Evolutionary conservation across 345 rosid genomes (phyloP), one percentile per base, ranked within the genome.

Genomic region (Syzygium aromaticum): DNA sequence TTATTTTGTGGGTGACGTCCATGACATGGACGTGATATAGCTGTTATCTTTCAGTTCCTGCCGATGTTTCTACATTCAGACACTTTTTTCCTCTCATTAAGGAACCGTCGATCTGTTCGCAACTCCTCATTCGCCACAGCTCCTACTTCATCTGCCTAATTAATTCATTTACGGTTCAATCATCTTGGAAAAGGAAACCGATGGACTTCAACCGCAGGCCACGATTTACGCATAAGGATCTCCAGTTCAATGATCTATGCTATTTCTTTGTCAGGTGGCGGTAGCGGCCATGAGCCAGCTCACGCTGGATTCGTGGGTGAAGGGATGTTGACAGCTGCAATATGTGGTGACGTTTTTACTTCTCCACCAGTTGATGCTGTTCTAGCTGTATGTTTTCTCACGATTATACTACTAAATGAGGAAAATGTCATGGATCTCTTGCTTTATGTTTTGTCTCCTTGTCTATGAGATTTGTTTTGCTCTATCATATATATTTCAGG

Each of bases 271-370:
- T 77, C 85, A 97, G 99, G 99, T 83, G 99, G 99, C 51, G 99
- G 99, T 84, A 97, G 99, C 87, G 99, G 99, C 51, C 99, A 97
- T 93, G 99, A 97, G 87, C 99, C 99, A 87, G 96, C 99, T 52
- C 97, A 96, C 86, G 94, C 99, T 93, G 99, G 99, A 64, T 97
- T 91, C 92, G 99, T 97, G 84, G 99, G 99, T 89, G 98, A 97
- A 92, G 99, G 99, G 87, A 97, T 97, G 99, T 95, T 97, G 38
- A 95, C 98, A 54, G 99, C 99, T 63, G 97, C 99, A 85, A 92
- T 97, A 78, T 96, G 99, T 86, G 99, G 99, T 89, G 99, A 97
- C 91, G 93, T 97, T 90, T 97, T 97, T 92, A 91, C 98, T 46
- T 96, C 99, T 63, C 99, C 99, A 52, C 93, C 96, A 57, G 96